phyloP scores from a whole-genome alignment of 2,329 filamentous ascomycete genomes.

The Nemania sp. region DNA sequence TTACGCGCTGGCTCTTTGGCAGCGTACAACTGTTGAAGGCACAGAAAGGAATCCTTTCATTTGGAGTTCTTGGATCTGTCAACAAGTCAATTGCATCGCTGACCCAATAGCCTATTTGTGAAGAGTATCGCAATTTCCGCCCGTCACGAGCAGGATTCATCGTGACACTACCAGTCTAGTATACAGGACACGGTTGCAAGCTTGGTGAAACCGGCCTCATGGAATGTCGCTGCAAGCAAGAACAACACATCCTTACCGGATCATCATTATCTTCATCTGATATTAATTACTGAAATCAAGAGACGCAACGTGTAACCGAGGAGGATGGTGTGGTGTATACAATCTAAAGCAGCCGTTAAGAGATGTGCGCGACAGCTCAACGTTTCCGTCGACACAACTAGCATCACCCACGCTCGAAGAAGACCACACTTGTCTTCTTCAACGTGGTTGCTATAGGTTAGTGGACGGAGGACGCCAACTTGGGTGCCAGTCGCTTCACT shows the following conservation, averaged over 20 bases:
- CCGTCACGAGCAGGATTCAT: background rate
- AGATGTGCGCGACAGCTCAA: slow-evolving; percentile 10
- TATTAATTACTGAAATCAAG: background rate
- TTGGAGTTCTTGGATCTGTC: background rate
- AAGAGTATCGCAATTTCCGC: slow-evolving; percentile 2
- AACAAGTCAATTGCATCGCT: slow-evolving; percentile 1
- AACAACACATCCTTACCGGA: slow-evolving; percentile 17
- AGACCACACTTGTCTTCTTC: slow-evolving; percentile 1
- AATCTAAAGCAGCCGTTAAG: slow-evolving; percentile 15
- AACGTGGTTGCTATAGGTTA: slow-evolving; percentile 16
- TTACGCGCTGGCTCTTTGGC: slow-evolving; percentile 1
- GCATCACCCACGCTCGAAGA: slow-evolving; percentile 1
- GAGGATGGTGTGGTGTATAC: slow-evolving; percentile 1
- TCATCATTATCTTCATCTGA: background rate
- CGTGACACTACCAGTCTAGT: slow-evolving; percentile 3
- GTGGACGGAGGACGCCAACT: slow-evolving; percentile 1
- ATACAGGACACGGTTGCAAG: slow-evolving; percentile 9
- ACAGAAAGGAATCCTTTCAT: slow-evolving; percentile 13
- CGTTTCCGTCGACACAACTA: background rate
- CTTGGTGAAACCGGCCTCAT: slow-evolving; percentile 5
- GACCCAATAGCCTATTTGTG: slow-evolving; percentile 8
- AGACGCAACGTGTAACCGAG: slow-evolving; percentile 15
- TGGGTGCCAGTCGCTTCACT: slow-evolving; percentile 19
- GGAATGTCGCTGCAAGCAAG: slow-evolving; percentile 5
- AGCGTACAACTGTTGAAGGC: background rate